A percentile compares a stretch with the other conserved stretches of the same genome.
These are phyloP conservation scores for Claviceps purpurea DNA, from an alignment of 2,329 filamentous ascomycete species.

Conservation along the genomic window DNA sequence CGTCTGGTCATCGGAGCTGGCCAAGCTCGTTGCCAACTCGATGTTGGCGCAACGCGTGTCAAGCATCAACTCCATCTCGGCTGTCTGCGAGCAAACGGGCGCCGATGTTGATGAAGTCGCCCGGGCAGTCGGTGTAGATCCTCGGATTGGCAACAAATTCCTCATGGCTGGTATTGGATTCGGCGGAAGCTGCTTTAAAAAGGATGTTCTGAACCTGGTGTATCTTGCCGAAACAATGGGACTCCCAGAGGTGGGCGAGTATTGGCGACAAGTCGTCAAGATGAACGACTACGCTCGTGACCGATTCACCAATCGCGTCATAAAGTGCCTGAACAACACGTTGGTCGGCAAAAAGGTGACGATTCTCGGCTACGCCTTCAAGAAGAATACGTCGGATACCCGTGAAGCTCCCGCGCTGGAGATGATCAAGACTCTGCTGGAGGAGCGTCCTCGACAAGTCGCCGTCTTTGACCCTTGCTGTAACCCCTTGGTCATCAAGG, in stretches of 20 bases:
- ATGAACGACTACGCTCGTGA: constrained; percentile 67
- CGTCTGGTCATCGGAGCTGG: constrained; percentile 63
- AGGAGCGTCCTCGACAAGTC: constrained; percentile 50
- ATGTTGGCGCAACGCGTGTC: constrained; percentile 71
- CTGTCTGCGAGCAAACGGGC: constrained; percentile 63
- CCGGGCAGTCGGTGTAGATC: constrained; percentile 53
- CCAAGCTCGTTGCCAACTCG: constrained; percentile 68
- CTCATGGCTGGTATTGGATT: constrained; percentile 66
- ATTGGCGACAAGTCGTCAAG: constrained; percentile 60
- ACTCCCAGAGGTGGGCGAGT: constrained; percentile 57
- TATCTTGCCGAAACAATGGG: constrained; percentile 61
- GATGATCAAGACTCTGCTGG: constrained; percentile 50
- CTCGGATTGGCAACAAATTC: constrained; percentile 59
- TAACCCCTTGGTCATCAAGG: constrained; percentile 34
- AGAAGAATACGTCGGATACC: constrained; percentile 66
- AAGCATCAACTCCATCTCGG: constrained; percentile 70
- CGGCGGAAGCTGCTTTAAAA: constrained; percentile 70
- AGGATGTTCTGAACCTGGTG: constrained; percentile 61
- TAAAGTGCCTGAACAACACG: constrained; percentile 54
- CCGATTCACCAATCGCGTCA: constrained; percentile 53
- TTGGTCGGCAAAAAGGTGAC: constrained; percentile 57
- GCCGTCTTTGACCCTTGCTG: constrained; percentile 57
- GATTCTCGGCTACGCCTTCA: constrained; percentile 65
- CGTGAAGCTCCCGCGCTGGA: constrained; percentile 57
- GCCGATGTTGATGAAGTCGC: constrained; percentile 65